These are phyloP conservation scores for Phragmites australis DNA, from an alignment of 176 grass and related monocot genomes.

Conservation along the genomic window DNA sequence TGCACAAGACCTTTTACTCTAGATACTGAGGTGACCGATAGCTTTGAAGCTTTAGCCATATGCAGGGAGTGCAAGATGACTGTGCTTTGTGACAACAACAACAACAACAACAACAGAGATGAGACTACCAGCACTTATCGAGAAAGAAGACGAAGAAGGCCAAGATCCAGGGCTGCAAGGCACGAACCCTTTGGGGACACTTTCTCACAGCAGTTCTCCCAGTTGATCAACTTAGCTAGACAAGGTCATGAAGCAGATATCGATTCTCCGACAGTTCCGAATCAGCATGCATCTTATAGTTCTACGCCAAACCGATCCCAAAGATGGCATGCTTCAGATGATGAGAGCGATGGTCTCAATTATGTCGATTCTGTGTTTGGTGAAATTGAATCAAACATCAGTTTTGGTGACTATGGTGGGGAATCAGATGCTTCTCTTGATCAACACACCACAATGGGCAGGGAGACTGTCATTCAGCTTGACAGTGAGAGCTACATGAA, in stretches of 20 bases:
- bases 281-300: slow-evolving; percentile 30
- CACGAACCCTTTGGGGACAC: slow-evolving; percentile 40
- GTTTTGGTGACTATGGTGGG: slow-evolving; percentile 63
- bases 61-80: slow-evolving; percentile 69
- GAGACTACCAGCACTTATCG: slow-evolving; percentile 30
- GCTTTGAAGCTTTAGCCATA: slow-evolving; percentile 83
- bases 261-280: slow-evolving; percentile 24
- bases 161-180: slow-evolving; percentile 38
- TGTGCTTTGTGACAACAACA: no score
- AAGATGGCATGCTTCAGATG: slow-evolving; percentile 60
- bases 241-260: slow-evolving; percentile 52
- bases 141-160: slow-evolving; percentile 27
- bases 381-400: slow-evolving; percentile 75
- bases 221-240: slow-evolving; percentile 68
- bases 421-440: slow-evolving; percentile 81
- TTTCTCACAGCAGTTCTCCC: slow-evolving; percentile 68
- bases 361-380: slow-evolving; percentile 58
- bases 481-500: slow-evolving; percentile 58
- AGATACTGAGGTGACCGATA: slow-evolving; percentile 58
- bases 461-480: slow-evolving; percentile 54
- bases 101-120: slow-evolving; percentile 40
- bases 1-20: slow-evolving; percentile 75
- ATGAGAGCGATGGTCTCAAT: slow-evolving; percentile 64
- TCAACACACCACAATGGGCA: slow-evolving; percentile 43
- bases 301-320: slow-evolving; percentile 53